These are phyloP conservation scores for Triticum timopheevii DNA, from an alignment of 176 grass and related monocot species.

Conservation along the genomic window DNA sequence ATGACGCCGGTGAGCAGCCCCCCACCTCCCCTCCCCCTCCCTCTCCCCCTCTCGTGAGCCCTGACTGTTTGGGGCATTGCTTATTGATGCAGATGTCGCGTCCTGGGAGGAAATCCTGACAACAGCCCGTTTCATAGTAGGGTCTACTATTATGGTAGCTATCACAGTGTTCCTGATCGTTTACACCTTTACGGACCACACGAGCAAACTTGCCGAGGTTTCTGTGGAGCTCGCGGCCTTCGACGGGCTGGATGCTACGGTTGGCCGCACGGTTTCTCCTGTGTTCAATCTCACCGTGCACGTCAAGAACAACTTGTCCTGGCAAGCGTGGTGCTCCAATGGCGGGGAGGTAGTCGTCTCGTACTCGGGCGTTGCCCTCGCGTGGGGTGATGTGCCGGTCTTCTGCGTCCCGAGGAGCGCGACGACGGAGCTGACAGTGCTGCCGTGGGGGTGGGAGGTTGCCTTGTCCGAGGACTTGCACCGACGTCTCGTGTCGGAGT, in stretches of 20 bases:
- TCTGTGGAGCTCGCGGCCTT: neutral
- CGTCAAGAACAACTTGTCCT: neutral
- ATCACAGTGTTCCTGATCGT: too few species aligned
- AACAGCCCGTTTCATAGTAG: too few species aligned
- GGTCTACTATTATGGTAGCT: too few species aligned
- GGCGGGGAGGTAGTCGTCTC: neutral
- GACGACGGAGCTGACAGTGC: neutral
- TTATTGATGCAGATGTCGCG: too few species aligned
- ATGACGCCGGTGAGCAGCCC: too few species aligned
- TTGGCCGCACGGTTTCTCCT: neutral
- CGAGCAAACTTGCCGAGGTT: neutral
- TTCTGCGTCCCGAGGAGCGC: neutral
- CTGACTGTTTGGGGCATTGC: too few species aligned
- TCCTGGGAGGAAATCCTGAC: too few species aligned
- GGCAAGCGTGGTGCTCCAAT: neutral
- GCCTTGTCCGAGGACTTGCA: neutral
- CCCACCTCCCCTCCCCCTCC: too few species aligned
- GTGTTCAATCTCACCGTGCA: constrained; percentile 8
- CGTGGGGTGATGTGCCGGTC: neutral
- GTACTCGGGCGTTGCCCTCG: neutral
- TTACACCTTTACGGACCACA: too few species aligned
- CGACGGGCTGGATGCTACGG: neutral
- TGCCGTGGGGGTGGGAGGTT: neutral
- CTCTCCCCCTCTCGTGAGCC: too few species aligned
- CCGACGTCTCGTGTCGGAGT: neutral